Percentiles rank a stretch among this genome's conserved stretches.
Conservation (phyloP, 2,329 filamentous ascomycete species). For the Keithomyces neogunnii region DNA sequence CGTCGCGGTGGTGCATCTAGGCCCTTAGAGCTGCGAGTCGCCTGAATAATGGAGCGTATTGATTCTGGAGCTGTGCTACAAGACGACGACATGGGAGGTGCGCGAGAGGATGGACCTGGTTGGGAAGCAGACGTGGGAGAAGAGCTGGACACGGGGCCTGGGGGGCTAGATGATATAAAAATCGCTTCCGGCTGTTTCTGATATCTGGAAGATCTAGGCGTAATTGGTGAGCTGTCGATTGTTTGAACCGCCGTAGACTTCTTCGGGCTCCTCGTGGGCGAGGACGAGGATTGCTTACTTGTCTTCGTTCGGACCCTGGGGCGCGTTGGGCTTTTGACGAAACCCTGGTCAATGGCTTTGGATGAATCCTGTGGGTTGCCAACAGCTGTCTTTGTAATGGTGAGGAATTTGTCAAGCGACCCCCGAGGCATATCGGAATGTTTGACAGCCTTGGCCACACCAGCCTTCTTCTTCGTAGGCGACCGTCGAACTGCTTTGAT, state of each 20-base stretch:
- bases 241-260: slow-evolving; percentile 25
- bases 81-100: slow-evolving; percentile 5
- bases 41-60: slow-evolving; percentile 16
- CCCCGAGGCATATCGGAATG: slow-evolving; percentile 16
- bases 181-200: slow-evolving; percentile 27
- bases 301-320: slow-evolving; percentile 4
- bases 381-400: slow-evolving; percentile 27
- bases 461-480: slow-evolving; percentile 15
- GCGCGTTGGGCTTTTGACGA: neutral
- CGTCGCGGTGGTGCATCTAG: slow-evolving; percentile 8
- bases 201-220: slow-evolving; percentile 26
- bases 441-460: slow-evolving; percentile 12
- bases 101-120: slow-evolving; percentile 6
- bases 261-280: slow-evolving; percentile 14
- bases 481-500: slow-evolving; percentile 15
- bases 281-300: slow-evolving; percentile 28
- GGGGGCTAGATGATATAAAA: slow-evolving; percentile 34
- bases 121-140: slow-evolving; percentile 19
- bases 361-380: neutral
- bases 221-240: slow-evolving; percentile 33
- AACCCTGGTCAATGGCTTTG: slow-evolving; percentile 6
- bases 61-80: slow-evolving; percentile 14
- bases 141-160: slow-evolving; percentile 20
- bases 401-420: slow-evolving; percentile 32
- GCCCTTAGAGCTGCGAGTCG: slow-evolving; percentile 12